phyloP scores from a whole-genome alignment of 192 early-diverging fungal genomes.

The Radiomyces spectabilis region DNA sequence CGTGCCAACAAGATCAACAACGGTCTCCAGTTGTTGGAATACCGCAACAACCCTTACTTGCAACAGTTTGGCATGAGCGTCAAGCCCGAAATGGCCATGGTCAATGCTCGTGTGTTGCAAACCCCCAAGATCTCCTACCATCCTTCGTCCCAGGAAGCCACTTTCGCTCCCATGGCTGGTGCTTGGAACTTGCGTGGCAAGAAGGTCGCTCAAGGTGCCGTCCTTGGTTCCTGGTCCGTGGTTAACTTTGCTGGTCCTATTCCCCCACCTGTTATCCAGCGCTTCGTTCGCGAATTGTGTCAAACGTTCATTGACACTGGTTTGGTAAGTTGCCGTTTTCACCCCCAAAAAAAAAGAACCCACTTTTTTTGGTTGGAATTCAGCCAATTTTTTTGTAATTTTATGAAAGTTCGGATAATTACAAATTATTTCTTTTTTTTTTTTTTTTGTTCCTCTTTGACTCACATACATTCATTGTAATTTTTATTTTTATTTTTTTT shows the following conservation, averaged over 20 bases:
- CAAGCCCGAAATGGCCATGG: slow-evolving; percentile 51
- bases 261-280: slow-evolving; percentile 44
- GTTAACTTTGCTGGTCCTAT: slow-evolving; percentile 62
- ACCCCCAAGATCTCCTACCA: slow-evolving; percentile 72
- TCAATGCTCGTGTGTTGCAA: slow-evolving; percentile 74
- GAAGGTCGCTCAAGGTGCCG: slow-evolving; percentile 66
- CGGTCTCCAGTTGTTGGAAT: slow-evolving; percentile 57
- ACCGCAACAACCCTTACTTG: slow-evolving; percentile 64
- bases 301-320: slow-evolving; percentile 67
- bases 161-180: slow-evolving; percentile 56
- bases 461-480: too few relatives aligned
- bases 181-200: slow-evolving; percentile 87
- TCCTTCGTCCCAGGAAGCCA: slow-evolving; percentile 31
- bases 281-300: slow-evolving; percentile 69
- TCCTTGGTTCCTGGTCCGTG: slow-evolving; percentile 75
- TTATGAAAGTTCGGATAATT: too few relatives aligned
- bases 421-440: background rate
- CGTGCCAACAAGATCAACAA: slow-evolving; percentile 80
- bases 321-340: slow-evolving; percentile 42
- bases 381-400: background rate
- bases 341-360: background rate
- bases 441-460: background rate
- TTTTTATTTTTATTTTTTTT: background rate
- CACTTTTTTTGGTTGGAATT: background rate
- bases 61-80: slow-evolving; percentile 70